Evolutionary conservation across 2,329 filamentous ascomycete species (phyloP), one percentile per base, ranked within the genome.

Genomic region (Colletotrichum godetiae): DNA sequence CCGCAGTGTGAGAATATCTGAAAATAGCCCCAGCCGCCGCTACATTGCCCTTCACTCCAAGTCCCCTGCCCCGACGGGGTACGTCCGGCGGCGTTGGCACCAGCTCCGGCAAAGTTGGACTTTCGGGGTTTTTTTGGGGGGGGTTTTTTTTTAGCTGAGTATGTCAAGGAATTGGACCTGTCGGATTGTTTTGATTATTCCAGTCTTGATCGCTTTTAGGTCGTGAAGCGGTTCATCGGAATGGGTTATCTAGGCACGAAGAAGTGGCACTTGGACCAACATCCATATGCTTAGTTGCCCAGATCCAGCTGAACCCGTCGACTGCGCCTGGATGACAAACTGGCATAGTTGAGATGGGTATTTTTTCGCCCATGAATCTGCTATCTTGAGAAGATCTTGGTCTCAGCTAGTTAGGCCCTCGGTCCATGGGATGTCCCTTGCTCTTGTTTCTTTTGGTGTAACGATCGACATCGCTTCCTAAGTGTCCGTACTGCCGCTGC

Each of bases 11-110:
- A 19, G 37, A 11, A 42, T 24, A n/a, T 24, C 42, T 58, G 31
- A 49, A 68, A 68, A 63, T 68, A 63, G 66, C 24, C 24, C 19
- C 62, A 15, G 15, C 52, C 15, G 15, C 15, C 35, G 27, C 27
- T 13, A 22, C 13, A 19, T 46, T 24, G 13, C 13, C 7, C 31
- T 35, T n/a, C n/a, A 27, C 19, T 4, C 10, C 19, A n/a, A n/a
- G 56, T 35, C 29, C 24, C 3, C 3, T 49, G 11, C 27, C 15
- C n/a, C 60, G 15, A 24, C 27, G 15, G 15, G 29, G 19, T 10
- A 22, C 37, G n/a, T n/a, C 19, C 59, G 29, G 7, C 59, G 29
- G 3, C 31, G 31, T 35, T 53, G 29, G 7, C 35, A n/a, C 49
- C n/a, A 24, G 13, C 29, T 27, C 61, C 13, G n/a, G 46, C 46